Conservation (phyloP, 768 basidiomycete genomes). For the Rhodotorula kratochvilovae region DNA sequence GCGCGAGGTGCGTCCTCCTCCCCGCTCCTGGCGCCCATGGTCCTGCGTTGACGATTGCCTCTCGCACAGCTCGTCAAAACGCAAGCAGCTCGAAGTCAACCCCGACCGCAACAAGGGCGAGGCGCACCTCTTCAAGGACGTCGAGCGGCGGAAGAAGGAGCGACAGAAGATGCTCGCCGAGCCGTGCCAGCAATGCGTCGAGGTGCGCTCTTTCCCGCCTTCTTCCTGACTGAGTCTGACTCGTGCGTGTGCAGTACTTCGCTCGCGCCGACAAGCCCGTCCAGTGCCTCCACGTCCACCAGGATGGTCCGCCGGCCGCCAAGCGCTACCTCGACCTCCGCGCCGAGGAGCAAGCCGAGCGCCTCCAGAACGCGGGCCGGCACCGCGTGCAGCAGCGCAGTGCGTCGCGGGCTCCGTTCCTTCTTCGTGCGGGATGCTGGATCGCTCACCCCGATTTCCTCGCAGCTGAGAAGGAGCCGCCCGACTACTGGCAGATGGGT, state of each 20-base stretch:
- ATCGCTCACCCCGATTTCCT: slow-evolving; percentile 56
- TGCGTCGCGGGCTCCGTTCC: slow-evolving; percentile 53
- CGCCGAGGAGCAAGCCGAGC: slow-evolving; percentile 70
- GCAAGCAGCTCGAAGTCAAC: slow-evolving; percentile 59
- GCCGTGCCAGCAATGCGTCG: slow-evolving; percentile 77
- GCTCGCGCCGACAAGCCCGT: neutral
- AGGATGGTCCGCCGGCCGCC: neutral
- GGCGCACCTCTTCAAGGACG: slow-evolving; percentile 63
- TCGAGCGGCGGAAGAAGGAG: slow-evolving; percentile 63
- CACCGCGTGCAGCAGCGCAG: slow-evolving; percentile 1
- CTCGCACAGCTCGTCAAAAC: neutral
- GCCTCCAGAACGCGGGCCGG: slow-evolving; percentile 54
- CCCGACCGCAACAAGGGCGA: slow-evolving; percentile 62
- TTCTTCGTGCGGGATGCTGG: neutral
- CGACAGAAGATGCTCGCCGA: slow-evolving; percentile 65
- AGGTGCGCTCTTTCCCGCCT: too few species aligned
- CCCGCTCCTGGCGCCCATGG: too few species aligned
- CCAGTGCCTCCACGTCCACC: neutral
- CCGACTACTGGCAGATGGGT: slow-evolving; percentile 62
- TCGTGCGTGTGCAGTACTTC: neutral
- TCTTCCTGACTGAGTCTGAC: too few species aligned
- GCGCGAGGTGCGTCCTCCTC: neutral
- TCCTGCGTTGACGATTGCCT: neutral
- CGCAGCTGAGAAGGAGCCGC: slow-evolving; percentile 68
- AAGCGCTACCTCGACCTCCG: slow-evolving; percentile 48